Percentiles rank a stretch among this genome's conserved stretches.
These are phyloP conservation scores for Jaenimonas drosophilae DNA, from an alignment of 208 protist genomes.

Conservation along the genomic window DNA sequence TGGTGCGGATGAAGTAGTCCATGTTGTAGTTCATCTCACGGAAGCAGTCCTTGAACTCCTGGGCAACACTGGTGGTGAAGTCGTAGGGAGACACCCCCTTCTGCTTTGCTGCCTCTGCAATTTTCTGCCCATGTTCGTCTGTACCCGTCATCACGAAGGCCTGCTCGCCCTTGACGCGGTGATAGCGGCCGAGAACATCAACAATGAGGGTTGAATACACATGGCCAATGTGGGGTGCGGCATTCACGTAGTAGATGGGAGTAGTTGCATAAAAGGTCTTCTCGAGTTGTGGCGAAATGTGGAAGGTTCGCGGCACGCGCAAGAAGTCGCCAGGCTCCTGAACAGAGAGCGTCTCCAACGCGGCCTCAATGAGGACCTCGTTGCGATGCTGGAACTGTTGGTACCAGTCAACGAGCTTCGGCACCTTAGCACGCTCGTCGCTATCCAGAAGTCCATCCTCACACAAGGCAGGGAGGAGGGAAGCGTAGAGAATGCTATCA, in stretches of 20 bases:
- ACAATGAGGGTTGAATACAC: constrained; percentile 87
- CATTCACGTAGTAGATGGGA: constrained; percentile 91
- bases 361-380: constrained; percentile 45
- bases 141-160: constrained; percentile 95
- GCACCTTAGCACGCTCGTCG: constrained; percentile 26
- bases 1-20: constrained; percentile 97
- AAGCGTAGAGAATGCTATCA: constrained; percentile 54
- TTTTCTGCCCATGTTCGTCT: constrained; percentile 99
- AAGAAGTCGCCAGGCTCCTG: constrained; percentile 80
- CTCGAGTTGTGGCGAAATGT: constrained; percentile 38
- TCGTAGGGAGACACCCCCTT: constrained; percentile 65
- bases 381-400: constrained; percentile 29
- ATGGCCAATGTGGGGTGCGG: constrained; percentile 88
- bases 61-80: constrained; percentile 87
- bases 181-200: constrained; percentile 85
- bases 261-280: constrained; percentile 86
- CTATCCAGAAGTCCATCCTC: constrained; percentile 55
- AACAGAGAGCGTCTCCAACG: constrained; percentile 55
- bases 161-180: constrained; percentile 72
- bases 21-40: constrained; percentile 78
- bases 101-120: constrained; percentile 84
- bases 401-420: constrained; percentile 69
- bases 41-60: constrained; percentile 89
- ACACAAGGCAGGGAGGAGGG: constrained; percentile 74
- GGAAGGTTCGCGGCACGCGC: constrained; percentile 56